phyloP scores from a whole-genome alignment of 2,329 filamentous ascomycete genomes.

The Aschersonia sp. region DNA sequence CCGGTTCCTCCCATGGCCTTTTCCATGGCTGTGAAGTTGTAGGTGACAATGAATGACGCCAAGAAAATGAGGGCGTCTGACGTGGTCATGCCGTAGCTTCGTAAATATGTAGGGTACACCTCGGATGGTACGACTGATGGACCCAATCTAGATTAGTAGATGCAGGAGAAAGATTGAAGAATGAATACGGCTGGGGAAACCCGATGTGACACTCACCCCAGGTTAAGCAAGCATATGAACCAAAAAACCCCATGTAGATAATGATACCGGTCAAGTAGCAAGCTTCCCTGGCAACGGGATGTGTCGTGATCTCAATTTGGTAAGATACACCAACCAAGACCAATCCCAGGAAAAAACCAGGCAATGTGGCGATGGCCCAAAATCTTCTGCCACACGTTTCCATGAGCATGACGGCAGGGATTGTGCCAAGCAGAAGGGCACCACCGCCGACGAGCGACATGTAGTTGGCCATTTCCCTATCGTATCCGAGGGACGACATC shows the following conservation, averaged over 20 bases:
- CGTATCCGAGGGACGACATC: constrained; percentile 55
- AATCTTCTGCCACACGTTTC: constrained; percentile 59
- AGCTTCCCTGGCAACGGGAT: constrained; percentile 35
- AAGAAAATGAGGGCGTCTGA: constrained; percentile 56
- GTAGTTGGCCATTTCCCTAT: constrained; percentile 47
- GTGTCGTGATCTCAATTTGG: constrained; percentile 31
- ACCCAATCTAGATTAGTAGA: not conserved
- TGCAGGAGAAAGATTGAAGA: not conserved
- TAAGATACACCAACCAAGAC: constrained; percentile 52
- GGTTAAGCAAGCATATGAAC: constrained; percentile 48
- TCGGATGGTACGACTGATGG: constrained; percentile 44
- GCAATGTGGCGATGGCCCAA: constrained; percentile 60
- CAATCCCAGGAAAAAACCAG: constrained; percentile 57
- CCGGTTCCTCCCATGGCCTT: constrained; percentile 51
- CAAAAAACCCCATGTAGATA: constrained; percentile 56
- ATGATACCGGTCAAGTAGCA: constrained; percentile 54
- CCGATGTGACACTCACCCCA: constrained; percentile 23
- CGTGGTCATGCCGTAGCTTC: constrained; percentile 60
- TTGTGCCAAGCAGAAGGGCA: constrained; percentile 50
- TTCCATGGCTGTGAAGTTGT: constrained; percentile 62
- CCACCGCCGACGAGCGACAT: constrained; percentile 64
- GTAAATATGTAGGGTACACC: constrained; percentile 58
- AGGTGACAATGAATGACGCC: constrained; percentile 58
- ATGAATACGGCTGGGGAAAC: not conserved
- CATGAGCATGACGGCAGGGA: constrained; percentile 57